Base-by-base conservation (phyloP, 2,329 filamentous ascomycete genomes). In the Ascochyta koolunga region DNA sequence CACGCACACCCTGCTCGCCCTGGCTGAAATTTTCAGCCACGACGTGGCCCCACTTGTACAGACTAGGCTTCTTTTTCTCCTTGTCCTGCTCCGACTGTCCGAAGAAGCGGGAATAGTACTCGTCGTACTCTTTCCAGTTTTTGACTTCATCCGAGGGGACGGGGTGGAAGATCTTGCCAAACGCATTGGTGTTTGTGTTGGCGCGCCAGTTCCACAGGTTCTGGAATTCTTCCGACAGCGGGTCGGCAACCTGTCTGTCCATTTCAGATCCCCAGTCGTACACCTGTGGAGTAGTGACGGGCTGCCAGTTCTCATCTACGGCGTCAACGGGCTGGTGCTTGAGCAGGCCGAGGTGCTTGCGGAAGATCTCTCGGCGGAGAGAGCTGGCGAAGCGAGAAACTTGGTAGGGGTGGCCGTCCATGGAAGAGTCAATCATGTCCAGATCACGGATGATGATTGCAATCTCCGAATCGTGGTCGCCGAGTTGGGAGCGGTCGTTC, bases 331-430 rank as follows among this genome's bases (percentile, higher is more conserved):
- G 80, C 70, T 97, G 91, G 0, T 89, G 83, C 4, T 83, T 87
- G 9, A 96, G 80, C 8, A 96, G 82, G 37, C 93, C 93, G 1
- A 97, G 83, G 71, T 97, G 93, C 78, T 97, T 96, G 63, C 93
- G 86, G 86, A 91, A 96, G 59, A 97, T 85, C 71, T 92, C 86
- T 31, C 93, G 86, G 19, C 93, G 89, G 10, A 97, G 86, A 1
- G 88, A 90, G 5, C 90, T 80, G 1, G 92, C 92, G 68, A 93
- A 93, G 51, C 84, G 83, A 8, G 87, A 87, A 7, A 90, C 93
- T 27, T 80, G 82, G 78, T 83, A 96, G 0, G 85, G 85, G 19
- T 81, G 78, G 3, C 90, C 90, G 59, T 88, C 83, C 90, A 96
- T 96, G 56, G 75, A 77, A 16, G 86, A 88, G 13, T 89, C 83